phyloP scores from a whole-genome alignment of 2,329 filamentous ascomycete genomes.

The Fusarium nanum region DNA sequence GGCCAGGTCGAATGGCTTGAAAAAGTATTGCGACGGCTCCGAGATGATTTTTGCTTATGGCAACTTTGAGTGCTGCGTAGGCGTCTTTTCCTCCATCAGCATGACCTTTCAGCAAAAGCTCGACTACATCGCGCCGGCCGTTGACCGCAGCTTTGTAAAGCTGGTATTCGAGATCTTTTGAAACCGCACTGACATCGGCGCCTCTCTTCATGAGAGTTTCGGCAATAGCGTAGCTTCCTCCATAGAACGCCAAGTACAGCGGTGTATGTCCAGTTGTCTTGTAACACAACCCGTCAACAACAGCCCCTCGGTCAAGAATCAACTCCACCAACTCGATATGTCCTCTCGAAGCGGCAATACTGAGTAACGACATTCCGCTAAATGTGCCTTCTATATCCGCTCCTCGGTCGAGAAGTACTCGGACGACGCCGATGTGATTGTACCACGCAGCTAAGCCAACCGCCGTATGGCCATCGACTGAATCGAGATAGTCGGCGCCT shows the following conservation, averaged over 20 bases:
- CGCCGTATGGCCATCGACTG: neutral
- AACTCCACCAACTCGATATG: neutral
- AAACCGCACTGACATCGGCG: neutral
- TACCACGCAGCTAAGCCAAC: neutral
- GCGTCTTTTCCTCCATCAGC: neutral
- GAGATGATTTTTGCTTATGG: accelerated
- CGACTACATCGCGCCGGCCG: accelerated
- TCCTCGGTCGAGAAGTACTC: neutral
- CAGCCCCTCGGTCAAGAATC: neutral
- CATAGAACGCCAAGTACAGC: neutral
- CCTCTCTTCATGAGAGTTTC: accelerated
- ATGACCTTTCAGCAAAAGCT: accelerated
- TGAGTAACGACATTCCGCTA: neutral
- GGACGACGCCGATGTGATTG: neutral
- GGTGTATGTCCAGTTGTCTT: neutral
- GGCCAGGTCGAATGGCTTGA: too few species aligned
- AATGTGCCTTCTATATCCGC: neutral
- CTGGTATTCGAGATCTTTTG: accelerated
- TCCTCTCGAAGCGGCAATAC: neutral
- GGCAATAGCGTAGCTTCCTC: accelerated
- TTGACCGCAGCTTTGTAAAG: accelerated
- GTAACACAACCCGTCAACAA: neutral
- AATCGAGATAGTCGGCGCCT: neutral
- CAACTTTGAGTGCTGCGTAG: accelerated
- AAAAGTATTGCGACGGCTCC: neutral